phyloP scores from a whole-genome alignment of 257 asterid species.

The Perilla frutescens region DNA sequence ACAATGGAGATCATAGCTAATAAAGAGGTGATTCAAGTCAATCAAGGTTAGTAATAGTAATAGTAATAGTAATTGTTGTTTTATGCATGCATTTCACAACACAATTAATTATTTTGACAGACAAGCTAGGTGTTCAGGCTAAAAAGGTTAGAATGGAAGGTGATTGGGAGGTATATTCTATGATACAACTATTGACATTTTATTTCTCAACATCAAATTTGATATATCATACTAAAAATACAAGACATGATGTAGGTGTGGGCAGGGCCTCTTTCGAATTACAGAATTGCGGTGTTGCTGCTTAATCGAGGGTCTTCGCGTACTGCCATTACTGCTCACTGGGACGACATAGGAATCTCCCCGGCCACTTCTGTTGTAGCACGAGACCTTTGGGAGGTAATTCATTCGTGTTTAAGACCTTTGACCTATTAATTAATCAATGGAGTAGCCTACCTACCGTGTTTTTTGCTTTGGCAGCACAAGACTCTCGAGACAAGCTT shows the following conservation, averaged over 20 bases:
- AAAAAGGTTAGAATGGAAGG: slow-evolving; percentile 85
- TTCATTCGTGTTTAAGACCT: too few species aligned
- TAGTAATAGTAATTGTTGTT: background rate
- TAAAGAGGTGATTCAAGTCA: slow-evolving; percentile 69
- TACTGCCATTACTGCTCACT: slow-evolving; percentile 57
- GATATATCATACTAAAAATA: too few species aligned
- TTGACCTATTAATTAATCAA: too few species aligned
- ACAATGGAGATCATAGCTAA: slow-evolving; percentile 66
- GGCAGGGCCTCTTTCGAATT: slow-evolving; percentile 78
- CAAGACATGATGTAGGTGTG: slow-evolving; percentile 50
- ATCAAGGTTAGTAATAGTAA: slow-evolving; percentile 56
- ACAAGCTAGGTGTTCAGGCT: slow-evolving; percentile 72
- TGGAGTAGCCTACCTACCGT: too few species aligned
- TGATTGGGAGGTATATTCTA: slow-evolving; percentile 57
- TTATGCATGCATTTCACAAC: background rate
- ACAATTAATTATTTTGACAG: slow-evolving; percentile 38
- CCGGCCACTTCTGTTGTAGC: slow-evolving; percentile 46
- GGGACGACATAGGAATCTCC: slow-evolving; percentile 82
- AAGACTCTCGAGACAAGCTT: slow-evolving; percentile 53
- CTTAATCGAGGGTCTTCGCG: slow-evolving; percentile 61
- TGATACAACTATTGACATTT: background rate
- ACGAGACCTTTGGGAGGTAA: slow-evolving; percentile 87
- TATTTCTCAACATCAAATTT: too few species aligned
- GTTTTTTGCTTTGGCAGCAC: slow-evolving; percentile 58
- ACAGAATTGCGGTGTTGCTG: slow-evolving; percentile 64